Base-by-base conservation (phyloP, 2,329 filamentous ascomycete species). In the Ambrosiella xylebori region DNA sequence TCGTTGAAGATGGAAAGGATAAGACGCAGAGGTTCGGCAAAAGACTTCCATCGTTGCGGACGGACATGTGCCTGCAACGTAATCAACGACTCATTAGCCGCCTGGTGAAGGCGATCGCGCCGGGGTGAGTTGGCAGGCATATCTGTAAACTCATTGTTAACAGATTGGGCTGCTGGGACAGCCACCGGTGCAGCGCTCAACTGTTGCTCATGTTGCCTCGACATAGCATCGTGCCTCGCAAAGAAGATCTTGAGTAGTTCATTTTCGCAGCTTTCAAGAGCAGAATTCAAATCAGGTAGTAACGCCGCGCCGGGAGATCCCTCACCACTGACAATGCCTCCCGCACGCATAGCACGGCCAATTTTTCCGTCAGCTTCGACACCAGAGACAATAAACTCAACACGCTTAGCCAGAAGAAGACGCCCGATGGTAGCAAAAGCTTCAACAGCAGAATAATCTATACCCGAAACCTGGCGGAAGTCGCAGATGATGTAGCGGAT, bases 1-100 rank as follows among this genome's bases (percentile, higher is more conserved):
- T 88, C 86, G 66, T 93, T 85, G 71, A 98, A 97, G n/a, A 93
- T 88, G 68, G 96, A 91, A 27, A 98, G 77, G 69, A 98, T 88
- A 52, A 98, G 80, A 1, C 88, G 86, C 7, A 97, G 79, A 0
- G 93, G 93, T 67, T 96, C 89, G 63, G 86, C 87, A 68, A 96
- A 94, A 64, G 82, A 81, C 65, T 85, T 82, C 86, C 90, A 97
- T 65, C 82, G 85, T 62, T 85, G 81, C 38, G 79, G 74, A 62
- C 85, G 85, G 7, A 58, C 56, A 19, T 60, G 59, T 55, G 76
- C 81, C 57, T 97, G 74, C 0, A 87, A 86, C 57, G 81, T 82
- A 2, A 56, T 52, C 38, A 60, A 50, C 6, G 59, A 60, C n/a
- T 55, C 51, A 12, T 79, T 82, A 0, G 91, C 93, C 1, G 88